Percentiles rank a stretch among this genome's conserved stretches.
These are phyloP conservation scores for Pulveroboletus sp. DNA, from an alignment of 768 basidiomycete species.

Conservation along the genomic window DNA sequence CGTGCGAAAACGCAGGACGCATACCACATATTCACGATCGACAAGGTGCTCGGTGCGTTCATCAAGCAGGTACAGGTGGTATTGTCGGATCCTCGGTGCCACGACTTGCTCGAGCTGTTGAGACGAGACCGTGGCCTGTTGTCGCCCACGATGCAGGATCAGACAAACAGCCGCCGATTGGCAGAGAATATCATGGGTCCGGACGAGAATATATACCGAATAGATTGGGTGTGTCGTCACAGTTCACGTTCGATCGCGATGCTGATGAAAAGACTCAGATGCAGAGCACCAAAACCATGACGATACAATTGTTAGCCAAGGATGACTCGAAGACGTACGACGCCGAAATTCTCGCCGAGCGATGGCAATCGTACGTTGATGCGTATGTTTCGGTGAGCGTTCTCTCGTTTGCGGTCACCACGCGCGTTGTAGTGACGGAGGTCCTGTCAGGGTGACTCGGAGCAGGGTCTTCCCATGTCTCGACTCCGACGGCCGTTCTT, in stretches of 20 bases:
- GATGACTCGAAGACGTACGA: conserved; percentile 75
- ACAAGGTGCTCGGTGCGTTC: conserved; percentile 83
- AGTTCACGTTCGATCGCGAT: not conserved
- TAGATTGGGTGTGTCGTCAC: conserved; percentile 64
- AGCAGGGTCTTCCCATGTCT: conserved; percentile 46
- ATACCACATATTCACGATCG: conserved; percentile 90
- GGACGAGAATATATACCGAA: conserved; percentile 74
- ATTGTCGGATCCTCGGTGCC: conserved; percentile 64
- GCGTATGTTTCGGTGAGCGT: conserved; percentile 62
- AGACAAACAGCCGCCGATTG: conserved; percentile 59
- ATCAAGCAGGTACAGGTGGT: conserved; percentile 88
- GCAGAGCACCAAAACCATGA: conserved; percentile 60
- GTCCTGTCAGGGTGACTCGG: conserved; percentile 49
- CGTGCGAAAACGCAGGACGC: conserved; percentile 47
- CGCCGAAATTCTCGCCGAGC: conserved; percentile 66
- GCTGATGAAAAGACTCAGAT: conserved; percentile 41
- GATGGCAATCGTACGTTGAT: conserved; percentile 80
- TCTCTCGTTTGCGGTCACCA: not conserved
- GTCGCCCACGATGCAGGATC: conserved; percentile 65
- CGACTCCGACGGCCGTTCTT: conserved; percentile 61
- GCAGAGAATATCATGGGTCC: conserved; percentile 69
- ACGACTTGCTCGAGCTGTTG: conserved; percentile 66
- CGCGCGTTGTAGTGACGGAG: not conserved
- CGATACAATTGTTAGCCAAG: conserved; percentile 73
- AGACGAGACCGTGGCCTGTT: conserved; percentile 61